Conservation (phyloP, 495 filamentous ascomycete genomes). For the Symbiotaphrina buchneri region DNA sequence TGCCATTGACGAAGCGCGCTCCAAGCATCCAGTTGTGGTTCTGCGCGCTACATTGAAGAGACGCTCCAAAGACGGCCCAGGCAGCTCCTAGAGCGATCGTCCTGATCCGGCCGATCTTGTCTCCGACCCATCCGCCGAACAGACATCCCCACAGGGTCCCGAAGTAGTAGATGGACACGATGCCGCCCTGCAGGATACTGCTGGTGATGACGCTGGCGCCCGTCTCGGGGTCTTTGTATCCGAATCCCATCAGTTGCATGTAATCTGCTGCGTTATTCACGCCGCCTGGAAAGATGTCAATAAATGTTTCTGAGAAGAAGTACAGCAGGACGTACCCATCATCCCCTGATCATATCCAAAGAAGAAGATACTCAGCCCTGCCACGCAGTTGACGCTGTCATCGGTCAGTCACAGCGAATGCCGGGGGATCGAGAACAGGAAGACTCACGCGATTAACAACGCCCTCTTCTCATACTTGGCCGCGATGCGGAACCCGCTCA, state of each 20-base stretch:
- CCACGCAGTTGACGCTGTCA: too few species aligned
- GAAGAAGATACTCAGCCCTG: too few species aligned
- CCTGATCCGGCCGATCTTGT: constrained; percentile 36
- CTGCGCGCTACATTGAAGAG: constrained; percentile 36
- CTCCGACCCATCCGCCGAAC: constrained; percentile 35
- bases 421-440: too few species aligned
- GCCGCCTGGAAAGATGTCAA: too few species aligned
- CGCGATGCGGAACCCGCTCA: too few species aligned
- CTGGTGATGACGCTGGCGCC: constrained; percentile 30
- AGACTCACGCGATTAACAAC: too few species aligned
- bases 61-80: constrained; percentile 35
- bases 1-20: constrained; percentile 41
- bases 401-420: too few species aligned
- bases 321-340: too few species aligned
- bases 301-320: too few species aligned
- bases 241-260: constrained; percentile 41
- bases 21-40: constrained; percentile 49
- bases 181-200: constrained; percentile 42
- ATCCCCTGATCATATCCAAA: too few species aligned
- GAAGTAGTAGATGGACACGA: constrained; percentile 50
- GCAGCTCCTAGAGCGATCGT: constrained; percentile 30
- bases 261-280: constrained; percentile 47
- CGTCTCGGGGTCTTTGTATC: constrained; percentile 25
- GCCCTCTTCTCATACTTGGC: too few species aligned
- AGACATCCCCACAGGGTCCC: constrained; percentile 38